These are phyloP conservation scores for Neurospora sp. DNA, from an alignment of 495 filamentous ascomycete genomes.

Conservation along the genomic window DNA sequence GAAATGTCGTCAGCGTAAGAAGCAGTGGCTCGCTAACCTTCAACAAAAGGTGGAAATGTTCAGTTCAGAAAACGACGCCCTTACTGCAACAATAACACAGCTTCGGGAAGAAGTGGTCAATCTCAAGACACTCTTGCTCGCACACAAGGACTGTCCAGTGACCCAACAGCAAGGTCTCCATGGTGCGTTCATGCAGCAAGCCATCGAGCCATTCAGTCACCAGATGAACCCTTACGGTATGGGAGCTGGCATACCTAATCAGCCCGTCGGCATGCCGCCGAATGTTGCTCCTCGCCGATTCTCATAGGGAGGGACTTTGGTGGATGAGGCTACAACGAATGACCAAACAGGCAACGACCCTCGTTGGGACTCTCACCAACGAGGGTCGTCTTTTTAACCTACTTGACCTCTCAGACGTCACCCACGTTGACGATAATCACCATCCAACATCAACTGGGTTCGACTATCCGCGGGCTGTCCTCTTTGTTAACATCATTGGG, in stretches of 20 bases:
- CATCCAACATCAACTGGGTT: not conserved
- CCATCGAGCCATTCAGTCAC: slow-evolving; percentile 39
- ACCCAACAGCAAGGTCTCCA: slow-evolving; percentile 77
- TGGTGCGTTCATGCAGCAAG: slow-evolving; percentile 52
- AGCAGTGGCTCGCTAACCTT: slow-evolving; percentile 95
- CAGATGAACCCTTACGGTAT: slow-evolving; percentile 68
- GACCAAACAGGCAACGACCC: not conserved
- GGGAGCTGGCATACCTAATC: slow-evolving; percentile 41
- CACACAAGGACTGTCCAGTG: slow-evolving; percentile 95
- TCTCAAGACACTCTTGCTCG: slow-evolving; percentile 83
- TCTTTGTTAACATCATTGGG: not conserved
- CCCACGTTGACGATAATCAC: not conserved
- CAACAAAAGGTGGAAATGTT: slow-evolving; percentile 92
- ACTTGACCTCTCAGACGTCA: not conserved
- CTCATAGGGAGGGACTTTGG: slow-evolving; percentile 22
- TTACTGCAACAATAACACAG: slow-evolving; percentile 70
- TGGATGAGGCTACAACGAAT: not conserved
- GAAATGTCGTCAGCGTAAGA: slow-evolving; percentile 96
- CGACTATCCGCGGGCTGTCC: not conserved
- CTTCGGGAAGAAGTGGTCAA: slow-evolving; percentile 91
- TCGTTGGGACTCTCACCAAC: not conserved
- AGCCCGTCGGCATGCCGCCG: slow-evolving; percentile 38
- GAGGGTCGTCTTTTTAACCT: not conserved
- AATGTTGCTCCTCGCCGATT: slow-evolving; percentile 30
- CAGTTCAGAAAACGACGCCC: slow-evolving; percentile 78